Conservation (phyloP, 2,329 filamentous ascomycete genomes). For the Chalaropsis thielavioides region DNA sequence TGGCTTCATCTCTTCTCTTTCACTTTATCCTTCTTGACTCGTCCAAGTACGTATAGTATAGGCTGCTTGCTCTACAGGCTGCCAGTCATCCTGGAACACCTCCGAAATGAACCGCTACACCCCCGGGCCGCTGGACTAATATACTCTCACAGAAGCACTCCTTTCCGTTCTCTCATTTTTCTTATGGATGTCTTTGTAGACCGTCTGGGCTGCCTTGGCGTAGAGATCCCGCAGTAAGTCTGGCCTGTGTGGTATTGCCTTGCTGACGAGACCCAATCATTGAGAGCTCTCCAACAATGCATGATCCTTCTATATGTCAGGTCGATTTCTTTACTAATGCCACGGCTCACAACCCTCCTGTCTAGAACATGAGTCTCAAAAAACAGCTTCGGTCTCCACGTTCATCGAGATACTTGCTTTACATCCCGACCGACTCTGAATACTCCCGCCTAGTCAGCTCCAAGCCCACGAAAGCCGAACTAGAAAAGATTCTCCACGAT, state of each 20-base stretch:
- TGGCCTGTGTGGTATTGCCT: background rate
- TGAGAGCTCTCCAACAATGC: background rate
- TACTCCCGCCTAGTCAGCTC: slow-evolving; percentile 11
- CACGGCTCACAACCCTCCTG: background rate
- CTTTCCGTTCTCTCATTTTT: background rate
- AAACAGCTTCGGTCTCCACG: background rate
- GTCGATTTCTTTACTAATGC: background rate
- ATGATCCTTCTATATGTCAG: background rate
- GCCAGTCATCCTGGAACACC: background rate
- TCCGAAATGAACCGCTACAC: background rate
- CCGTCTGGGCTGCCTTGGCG: background rate
- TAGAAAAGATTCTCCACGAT: slow-evolving; percentile 10
- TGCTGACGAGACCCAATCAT: background rate
- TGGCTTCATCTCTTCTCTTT: background rate
- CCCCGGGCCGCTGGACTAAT: background rate
- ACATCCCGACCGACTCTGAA: slow-evolving; percentile 15
- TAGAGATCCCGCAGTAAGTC: background rate
- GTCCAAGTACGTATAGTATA: background rate
- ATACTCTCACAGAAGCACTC: background rate
- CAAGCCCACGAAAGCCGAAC: slow-evolving; percentile 9
- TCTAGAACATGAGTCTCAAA: slow-evolving; percentile 4
- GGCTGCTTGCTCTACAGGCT: background rate
- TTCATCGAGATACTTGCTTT: slow-evolving; percentile 11
- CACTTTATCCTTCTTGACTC: background rate
- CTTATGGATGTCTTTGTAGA: slow-evolving; percentile 3